These are phyloP conservation scores for Solanum hybrid DNA, from an alignment of 305 asterid genomes.

Conservation along the genomic window DNA sequence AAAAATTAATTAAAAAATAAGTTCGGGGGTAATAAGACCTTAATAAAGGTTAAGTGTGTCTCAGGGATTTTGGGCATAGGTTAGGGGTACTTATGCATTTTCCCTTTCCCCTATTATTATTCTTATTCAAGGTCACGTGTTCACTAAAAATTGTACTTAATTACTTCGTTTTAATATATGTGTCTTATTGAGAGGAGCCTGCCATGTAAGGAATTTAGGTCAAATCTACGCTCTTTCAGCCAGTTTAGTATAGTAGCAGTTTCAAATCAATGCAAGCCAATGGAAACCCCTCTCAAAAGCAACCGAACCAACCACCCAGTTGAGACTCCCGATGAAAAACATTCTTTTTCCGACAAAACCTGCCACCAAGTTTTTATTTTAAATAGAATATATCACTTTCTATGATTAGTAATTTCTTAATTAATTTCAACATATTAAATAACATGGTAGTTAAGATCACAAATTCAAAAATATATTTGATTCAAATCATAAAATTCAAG, in stretches of 20 bases:
- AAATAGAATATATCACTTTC: neutral
- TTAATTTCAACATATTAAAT: neutral
- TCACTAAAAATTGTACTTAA: neutral
- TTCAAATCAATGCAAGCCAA: neutral
- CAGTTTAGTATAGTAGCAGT: neutral
- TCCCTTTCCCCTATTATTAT: neutral
- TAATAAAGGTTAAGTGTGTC: too few relatives aligned
- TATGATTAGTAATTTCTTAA: neutral
- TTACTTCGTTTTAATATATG: neutral
- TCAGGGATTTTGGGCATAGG: too few relatives aligned
- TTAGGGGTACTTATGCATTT: too few relatives aligned
- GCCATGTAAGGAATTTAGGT: neutral
- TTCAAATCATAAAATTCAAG: neutral
- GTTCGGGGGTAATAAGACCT: too few relatives aligned
- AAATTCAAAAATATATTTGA: too few relatives aligned
- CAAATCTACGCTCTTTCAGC: neutral
- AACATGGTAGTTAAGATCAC: neutral
- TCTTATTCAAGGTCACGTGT: neutral
- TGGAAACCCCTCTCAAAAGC: neutral
- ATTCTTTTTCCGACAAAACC: too few relatives aligned
- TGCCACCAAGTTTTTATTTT: neutral
- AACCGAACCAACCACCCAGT: too few relatives aligned
- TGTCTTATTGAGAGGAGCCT: neutral
- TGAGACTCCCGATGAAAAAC: too few relatives aligned
- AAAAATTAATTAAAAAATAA: too few relatives aligned